Percentiles rank a stretch among this genome's conserved stretches.
phyloP scores from a whole-genome alignment of 805 yeast species.

The Saccharomycopsis fibuligera region DNA sequence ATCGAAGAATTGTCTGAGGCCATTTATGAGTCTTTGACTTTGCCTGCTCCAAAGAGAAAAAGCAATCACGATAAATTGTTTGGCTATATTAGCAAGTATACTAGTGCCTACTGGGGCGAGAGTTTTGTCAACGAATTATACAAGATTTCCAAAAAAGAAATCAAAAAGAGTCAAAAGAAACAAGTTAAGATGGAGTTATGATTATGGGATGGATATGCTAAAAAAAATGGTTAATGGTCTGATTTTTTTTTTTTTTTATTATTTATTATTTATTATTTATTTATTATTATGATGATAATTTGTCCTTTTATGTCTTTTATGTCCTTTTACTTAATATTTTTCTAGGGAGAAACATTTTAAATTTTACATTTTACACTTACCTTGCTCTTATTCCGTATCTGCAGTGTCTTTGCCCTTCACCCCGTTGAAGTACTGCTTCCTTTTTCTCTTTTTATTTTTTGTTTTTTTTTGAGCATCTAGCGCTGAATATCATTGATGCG shows the following conservation, averaged over 20 bases:
- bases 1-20: conserved; percentile 88
- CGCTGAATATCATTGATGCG: too few species aligned
- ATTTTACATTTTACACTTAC: too few species aligned
- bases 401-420: too few species aligned
- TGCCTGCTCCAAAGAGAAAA: conserved; percentile 72
- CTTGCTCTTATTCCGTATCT: too few species aligned
- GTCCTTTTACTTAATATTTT: too few species aligned
- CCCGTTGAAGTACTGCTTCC: too few species aligned
- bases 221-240: not conserved
- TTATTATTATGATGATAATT: not conserved
- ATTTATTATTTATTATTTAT: not conserved
- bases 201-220: not conserved
- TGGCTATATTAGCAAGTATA: conserved; percentile 84
- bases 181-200: not conserved
- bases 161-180: not conserved
- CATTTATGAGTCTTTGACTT: conserved; percentile 76
- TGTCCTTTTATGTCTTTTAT: too few species aligned
- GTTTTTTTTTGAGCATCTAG: too few species aligned
- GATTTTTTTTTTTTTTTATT: not conserved
- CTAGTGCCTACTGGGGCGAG: conserved; percentile 97
- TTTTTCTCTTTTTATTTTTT: too few species aligned
- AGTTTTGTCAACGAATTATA: conserved; percentile 83
- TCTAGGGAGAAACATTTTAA: too few species aligned
- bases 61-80: conserved; percentile 80
- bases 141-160: conserved; percentile 28